A percentile compares a stretch with the other conserved stretches of the same genome.
Evolutionary conservation across 75 land plant species (phyloP).

Genomic region (Cunninghamia lanceolata): DNA sequence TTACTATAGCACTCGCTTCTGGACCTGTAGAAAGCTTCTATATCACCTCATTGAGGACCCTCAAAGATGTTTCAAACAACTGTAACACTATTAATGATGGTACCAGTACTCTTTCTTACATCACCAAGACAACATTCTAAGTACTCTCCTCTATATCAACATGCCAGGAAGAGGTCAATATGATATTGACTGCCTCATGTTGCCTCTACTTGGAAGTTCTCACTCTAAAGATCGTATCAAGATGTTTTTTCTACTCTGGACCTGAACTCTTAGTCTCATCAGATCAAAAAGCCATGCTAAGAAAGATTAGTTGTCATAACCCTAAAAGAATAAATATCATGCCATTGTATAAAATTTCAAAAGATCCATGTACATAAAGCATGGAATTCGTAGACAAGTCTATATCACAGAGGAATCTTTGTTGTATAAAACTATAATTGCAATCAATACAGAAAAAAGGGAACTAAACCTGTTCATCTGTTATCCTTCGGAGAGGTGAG

Average conservation of each 20-base stretch:
- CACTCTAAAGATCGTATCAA: background rate
- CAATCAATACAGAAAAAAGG: background rate
- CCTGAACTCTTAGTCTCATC: background rate
- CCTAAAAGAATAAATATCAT: background rate
- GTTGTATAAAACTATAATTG: background rate
- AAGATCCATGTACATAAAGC: background rate
- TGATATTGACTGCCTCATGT: background rate
- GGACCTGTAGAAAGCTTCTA: background rate
- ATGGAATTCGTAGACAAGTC: background rate
- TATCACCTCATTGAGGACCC: background rate
- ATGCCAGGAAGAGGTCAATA: background rate
- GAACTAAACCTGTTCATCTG: slow-evolving; percentile 79
- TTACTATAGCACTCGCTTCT: background rate
- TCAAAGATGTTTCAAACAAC: slow-evolving; percentile 4
- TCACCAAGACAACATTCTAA: background rate
- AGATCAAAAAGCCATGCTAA: background rate
- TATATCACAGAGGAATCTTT: background rate
- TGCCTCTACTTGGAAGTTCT: background rate
- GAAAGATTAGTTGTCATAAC: background rate
- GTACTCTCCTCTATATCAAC: background rate
- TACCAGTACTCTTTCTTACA: background rate
- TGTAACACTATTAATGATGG: background rate
- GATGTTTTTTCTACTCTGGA: background rate
- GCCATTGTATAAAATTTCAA: background rate
- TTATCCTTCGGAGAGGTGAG: slow-evolving; percentile 90